Evolutionary conservation across 176 grass and related monocot genomes (phyloP).

Genomic region (Musa troglodytarum): DNA sequence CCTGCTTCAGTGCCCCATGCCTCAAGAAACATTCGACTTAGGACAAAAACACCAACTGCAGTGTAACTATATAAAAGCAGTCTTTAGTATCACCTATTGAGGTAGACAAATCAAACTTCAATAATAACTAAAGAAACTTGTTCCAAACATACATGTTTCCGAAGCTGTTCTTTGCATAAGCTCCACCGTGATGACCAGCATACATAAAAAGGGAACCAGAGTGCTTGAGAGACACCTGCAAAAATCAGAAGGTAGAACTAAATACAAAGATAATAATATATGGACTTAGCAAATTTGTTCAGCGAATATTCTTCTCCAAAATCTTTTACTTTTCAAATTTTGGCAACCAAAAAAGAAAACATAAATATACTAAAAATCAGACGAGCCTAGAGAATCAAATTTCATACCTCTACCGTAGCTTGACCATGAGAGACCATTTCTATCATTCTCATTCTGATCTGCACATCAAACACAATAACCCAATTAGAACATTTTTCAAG

Average conservation of each 20-base stretch:
- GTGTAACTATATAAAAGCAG: constrained; percentile 56
- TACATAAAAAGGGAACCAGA: constrained; percentile 98
- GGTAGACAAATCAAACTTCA: background rate
- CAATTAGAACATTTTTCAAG: background rate
- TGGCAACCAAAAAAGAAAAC: constrained; percentile 6
- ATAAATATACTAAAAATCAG: background rate
- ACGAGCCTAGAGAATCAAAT: background rate
- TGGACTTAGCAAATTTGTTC: background rate
- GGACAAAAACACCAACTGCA: constrained; percentile 85
- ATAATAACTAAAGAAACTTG: constrained; percentile 15
- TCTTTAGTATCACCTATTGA: constrained; percentile 24
- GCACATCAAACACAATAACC: background rate
- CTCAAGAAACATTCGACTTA: constrained; percentile 67
- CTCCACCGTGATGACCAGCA: constrained; percentile 74
- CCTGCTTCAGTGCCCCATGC: constrained; percentile 76
- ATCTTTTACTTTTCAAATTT: background rate
- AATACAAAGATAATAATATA: constrained; percentile 18
- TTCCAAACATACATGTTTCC: constrained; percentile 65
- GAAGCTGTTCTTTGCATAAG: constrained; percentile 96
- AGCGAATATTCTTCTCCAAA: background rate
- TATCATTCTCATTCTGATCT: constrained; percentile 76
- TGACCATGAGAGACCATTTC: constrained; percentile 77
- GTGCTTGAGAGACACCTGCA: constrained; percentile 83
- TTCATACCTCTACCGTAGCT: constrained; percentile 74
- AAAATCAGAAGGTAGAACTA: background rate